A percentile compares a stretch with the other conserved stretches of the same genome.
Conservation (phyloP, 2,329 filamentous ascomycete species). For the Colletotrichum sp. region DNA sequence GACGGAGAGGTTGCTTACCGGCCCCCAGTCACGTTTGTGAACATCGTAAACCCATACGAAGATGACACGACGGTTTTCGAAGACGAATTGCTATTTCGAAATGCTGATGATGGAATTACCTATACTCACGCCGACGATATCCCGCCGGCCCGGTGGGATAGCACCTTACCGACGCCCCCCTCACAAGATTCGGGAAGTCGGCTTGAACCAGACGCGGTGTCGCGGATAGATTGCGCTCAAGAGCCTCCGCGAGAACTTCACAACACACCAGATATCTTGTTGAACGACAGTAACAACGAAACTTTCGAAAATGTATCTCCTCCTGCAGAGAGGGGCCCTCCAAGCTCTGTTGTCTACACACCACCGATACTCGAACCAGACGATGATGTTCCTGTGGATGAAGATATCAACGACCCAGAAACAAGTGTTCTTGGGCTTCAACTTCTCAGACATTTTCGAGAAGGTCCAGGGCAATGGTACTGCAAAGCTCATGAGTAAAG, state of each 20-base stretch:
- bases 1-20: neutral
- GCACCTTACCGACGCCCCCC: neutral
- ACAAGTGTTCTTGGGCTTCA: neutral
- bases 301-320: neutral
- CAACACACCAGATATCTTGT: neutral
- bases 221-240: neutral
- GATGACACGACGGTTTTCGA: neutral
- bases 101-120: neutral
- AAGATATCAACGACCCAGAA: neutral
- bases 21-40: neutral
- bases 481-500: neutral
- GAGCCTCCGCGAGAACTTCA: neutral
- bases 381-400: neutral
- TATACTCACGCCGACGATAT: neutral
- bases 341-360: neutral
- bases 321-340: too few species aligned
- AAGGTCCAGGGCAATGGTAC: slow-evolving; percentile 5
- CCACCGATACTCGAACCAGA: neutral
- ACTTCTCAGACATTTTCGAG: neutral
- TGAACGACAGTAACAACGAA: neutral
- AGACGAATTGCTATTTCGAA: neutral
- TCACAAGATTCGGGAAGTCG: neutral
- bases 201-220: neutral
- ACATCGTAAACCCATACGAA: neutral
- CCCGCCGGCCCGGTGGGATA: neutral